Evolutionary conservation across 306 rosid species (phyloP).

Genomic region (Vachellia collinsii): DNA sequence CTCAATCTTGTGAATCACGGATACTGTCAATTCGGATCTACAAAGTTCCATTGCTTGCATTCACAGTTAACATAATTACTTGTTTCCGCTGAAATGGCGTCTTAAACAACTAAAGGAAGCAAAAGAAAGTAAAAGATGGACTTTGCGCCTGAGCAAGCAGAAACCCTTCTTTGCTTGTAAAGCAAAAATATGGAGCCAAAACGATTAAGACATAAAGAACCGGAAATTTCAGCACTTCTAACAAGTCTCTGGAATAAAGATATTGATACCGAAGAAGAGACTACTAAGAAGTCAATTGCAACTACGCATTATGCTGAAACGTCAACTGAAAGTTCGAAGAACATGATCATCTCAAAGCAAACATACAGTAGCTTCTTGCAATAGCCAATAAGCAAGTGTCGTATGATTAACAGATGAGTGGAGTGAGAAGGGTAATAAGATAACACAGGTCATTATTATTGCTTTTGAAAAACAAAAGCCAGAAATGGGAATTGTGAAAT

Average conservation of each 20-base stretch:
- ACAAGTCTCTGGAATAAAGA: slow-evolving; percentile 1
- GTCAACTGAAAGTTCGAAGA: slow-evolving; percentile 17
- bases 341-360: slow-evolving; percentile 35
- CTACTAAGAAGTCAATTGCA: slow-evolving; percentile 1
- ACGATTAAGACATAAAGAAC: background rate
- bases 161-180: slow-evolving; percentile 22
- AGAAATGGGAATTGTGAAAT: slow-evolving; percentile 5
- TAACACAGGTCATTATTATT: background rate
- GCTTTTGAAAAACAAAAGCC: background rate
- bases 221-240: background rate
- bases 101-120: background rate
- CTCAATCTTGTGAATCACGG: slow-evolving; percentile 89
- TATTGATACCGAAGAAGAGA: slow-evolving; percentile 9
- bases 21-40: slow-evolving; percentile 48
- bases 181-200: slow-evolving; percentile 2
- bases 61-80: background rate
- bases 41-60: slow-evolving; percentile 35
- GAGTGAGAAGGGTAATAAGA: slow-evolving; percentile 22
- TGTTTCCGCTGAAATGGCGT: slow-evolving; percentile 28
- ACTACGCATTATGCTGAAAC: slow-evolving; percentile 16
- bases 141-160: background rate
- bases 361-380: slow-evolving; percentile 25
- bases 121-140: slow-evolving; percentile 17
- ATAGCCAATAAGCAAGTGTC: background rate
- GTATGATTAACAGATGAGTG: slow-evolving; percentile 29